Evolutionary conservation across 352 stramenopile species (phyloP), one percentile per base, ranked within the genome.

Genomic region (Globisporangium carolinianum): DNA sequence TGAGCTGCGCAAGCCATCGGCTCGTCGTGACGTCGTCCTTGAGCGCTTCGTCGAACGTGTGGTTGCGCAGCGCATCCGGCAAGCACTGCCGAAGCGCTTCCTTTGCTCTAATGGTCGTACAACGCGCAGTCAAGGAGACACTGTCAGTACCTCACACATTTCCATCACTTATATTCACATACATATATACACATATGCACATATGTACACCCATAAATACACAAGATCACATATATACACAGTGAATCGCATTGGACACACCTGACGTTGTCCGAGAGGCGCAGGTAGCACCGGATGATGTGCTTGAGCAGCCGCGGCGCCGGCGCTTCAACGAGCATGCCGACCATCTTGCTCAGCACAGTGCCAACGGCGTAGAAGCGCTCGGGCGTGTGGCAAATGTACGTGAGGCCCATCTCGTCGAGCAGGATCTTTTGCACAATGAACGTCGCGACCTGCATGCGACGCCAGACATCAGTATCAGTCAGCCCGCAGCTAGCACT

Each of bases 341-440:
- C 78, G 36, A 99, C 95, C 97, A 99, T 99, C 71, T 99, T 98
- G 60, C 81, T 90, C 15, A 99, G 76, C 37, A 99, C 97, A 0
- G 94, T 91, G 10, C 82, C 75, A 5, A 95, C 83, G 3, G 86
- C 83, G 67, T 95, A 94, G 53, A 94, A 94, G 24, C 86, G 76
- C 73, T 99, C 97, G 35, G 95, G 92, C 14, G 97, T 99, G 67
- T 97, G 90, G 84, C 97, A 99, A 58, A 99, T 98, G 76, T 99
- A 99, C 24, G 96, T 97, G 35, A 99, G 83, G 14, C 97, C 97
- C 72, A 97, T 96, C 56, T 99, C 95, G 71, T 99, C 97, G 49
- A 99, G 69, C 47, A 99, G 71, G 61, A 99, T 99, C 72, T 99
- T 99, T 74, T 99, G 96, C 45, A 99, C 96, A 57, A 99, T 99